Conservation (phyloP, 2,329 filamentous ascomycete genomes). For the Alternaria sp. region DNA sequence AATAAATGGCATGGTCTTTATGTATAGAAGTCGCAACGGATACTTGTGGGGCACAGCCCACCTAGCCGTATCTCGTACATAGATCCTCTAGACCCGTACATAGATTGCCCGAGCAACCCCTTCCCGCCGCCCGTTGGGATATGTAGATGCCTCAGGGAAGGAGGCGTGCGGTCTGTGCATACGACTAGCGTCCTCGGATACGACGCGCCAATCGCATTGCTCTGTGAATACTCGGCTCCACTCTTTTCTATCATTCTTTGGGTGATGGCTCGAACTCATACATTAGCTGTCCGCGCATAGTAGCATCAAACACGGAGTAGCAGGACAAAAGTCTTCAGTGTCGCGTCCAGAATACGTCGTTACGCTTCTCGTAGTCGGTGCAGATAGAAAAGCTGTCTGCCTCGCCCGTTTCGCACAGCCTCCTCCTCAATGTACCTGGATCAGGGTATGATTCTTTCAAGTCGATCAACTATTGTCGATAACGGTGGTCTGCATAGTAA, state of each 20-base stretch:
- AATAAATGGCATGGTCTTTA: conserved; percentile 2
- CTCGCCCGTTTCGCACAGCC: conserved; percentile 3
- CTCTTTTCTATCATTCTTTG: not conserved
- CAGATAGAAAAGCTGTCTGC: conserved; percentile 3
- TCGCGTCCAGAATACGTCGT: conserved; percentile 1
- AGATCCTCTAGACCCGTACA: not conserved
- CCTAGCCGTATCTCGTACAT: conserved; percentile 8
- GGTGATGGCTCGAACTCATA: not conserved
- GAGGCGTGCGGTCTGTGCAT: conserved; percentile 3
- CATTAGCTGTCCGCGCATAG: not conserved
- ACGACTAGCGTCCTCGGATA: conserved; percentile 10
- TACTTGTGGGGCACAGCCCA: not conserved
- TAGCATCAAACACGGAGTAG: not conserved
- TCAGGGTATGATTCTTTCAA: not conserved
- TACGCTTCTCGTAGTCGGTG: not conserved
- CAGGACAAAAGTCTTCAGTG: not conserved
- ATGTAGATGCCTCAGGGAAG: not conserved
- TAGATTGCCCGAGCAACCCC: not conserved
- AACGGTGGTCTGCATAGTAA: not conserved
- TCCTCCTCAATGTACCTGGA: not conserved
- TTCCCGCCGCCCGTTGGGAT: not conserved
- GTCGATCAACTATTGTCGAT: not conserved
- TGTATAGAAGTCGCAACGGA: not conserved
- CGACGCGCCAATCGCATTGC: conserved; percentile 14
- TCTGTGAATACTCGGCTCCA: not conserved